phyloP scores from a whole-genome alignment of 2,329 filamentous ascomycete genomes.

The Didymella pomorum region DNA sequence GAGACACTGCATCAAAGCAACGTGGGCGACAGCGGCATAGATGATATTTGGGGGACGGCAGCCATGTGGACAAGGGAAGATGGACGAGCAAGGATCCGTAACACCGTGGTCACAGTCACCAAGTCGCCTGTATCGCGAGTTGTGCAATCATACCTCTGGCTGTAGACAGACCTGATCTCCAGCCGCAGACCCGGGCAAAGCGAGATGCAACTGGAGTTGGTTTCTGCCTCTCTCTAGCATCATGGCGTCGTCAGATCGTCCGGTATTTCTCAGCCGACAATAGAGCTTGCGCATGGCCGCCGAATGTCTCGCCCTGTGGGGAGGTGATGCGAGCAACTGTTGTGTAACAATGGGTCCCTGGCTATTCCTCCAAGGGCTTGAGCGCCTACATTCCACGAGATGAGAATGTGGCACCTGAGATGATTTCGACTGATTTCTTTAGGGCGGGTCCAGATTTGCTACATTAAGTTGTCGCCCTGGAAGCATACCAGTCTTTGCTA shows the following conservation, averaged over 20 bases:
- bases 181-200: not conserved
- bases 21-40: not conserved
- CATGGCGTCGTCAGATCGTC: slow-evolving; percentile 5
- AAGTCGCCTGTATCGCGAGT: slow-evolving; percentile 1
- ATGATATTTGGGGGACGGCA: not conserved
- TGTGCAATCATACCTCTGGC: not conserved
- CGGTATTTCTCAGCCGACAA: slow-evolving; percentile 8
- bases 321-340: slow-evolving; percentile 12
- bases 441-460: slow-evolving; percentile 7
- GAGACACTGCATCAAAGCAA: slow-evolving; percentile 1
- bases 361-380: slow-evolving; percentile 13
- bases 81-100: slow-evolving; percentile 4
- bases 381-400: slow-evolving; percentile 17
- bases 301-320: slow-evolving; percentile 17
- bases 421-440: not conserved
- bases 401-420: slow-evolving; percentile 14
- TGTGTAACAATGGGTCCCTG: slow-evolving; percentile 24
- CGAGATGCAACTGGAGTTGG: not conserved
- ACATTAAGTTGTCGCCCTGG: slow-evolving; percentile 14
- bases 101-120: slow-evolving; percentile 10
- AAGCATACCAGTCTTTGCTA: slow-evolving; percentile 13
- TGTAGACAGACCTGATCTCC: not conserved
- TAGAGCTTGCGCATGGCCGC: slow-evolving; percentile 13
- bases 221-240: slow-evolving; percentile 6
- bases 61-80: not conserved